phyloP scores from a whole-genome alignment of 768 basidiomycete genomes.

The Chalciporus pseudorubinellus region DNA sequence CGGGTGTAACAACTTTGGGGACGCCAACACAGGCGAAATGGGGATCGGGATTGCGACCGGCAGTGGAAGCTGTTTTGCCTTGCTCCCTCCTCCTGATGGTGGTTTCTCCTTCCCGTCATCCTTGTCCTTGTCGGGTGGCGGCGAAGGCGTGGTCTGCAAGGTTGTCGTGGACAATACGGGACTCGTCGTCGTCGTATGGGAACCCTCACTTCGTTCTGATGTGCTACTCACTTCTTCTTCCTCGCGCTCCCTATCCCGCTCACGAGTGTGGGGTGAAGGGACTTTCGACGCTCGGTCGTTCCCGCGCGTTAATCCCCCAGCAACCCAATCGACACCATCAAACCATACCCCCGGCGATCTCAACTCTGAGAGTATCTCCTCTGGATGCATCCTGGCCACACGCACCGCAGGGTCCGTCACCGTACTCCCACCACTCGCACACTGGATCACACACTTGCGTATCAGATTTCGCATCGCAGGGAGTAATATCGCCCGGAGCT shows the following conservation, averaged over 20 bases:
- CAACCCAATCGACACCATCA: slow-evolving; percentile 66
- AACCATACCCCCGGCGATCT: slow-evolving; percentile 64
- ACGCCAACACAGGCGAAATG: slow-evolving; percentile 59
- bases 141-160: slow-evolving; percentile 75
- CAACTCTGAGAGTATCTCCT: slow-evolving; percentile 58
- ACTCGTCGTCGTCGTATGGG: slow-evolving; percentile 68
- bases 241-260: slow-evolving; percentile 35
- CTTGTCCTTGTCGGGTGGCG: slow-evolving; percentile 50
- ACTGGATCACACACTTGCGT: slow-evolving; percentile 62
- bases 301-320: slow-evolving; percentile 24
- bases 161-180: slow-evolving; percentile 74
- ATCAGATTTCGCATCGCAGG: slow-evolving; percentile 72
- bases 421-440: slow-evolving; percentile 40
- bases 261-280: not conserved
- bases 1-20: slow-evolving; percentile 57
- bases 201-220: slow-evolving; percentile 49
- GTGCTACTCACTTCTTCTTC: slow-evolving; percentile 48
- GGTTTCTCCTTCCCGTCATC: slow-evolving; percentile 15
- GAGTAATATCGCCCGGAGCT: slow-evolving; percentile 56
- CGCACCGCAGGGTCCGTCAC: slow-evolving; percentile 53
- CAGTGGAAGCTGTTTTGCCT: slow-evolving; percentile 13
- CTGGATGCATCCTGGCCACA: slow-evolving; percentile 53
- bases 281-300: too few relatives aligned
- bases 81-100: not conserved
- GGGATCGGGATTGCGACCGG: slow-evolving; percentile 29